Base-by-base conservation (phyloP, 371 early-diverging fungal species). In the Apophysomyces variabilis region DNA sequence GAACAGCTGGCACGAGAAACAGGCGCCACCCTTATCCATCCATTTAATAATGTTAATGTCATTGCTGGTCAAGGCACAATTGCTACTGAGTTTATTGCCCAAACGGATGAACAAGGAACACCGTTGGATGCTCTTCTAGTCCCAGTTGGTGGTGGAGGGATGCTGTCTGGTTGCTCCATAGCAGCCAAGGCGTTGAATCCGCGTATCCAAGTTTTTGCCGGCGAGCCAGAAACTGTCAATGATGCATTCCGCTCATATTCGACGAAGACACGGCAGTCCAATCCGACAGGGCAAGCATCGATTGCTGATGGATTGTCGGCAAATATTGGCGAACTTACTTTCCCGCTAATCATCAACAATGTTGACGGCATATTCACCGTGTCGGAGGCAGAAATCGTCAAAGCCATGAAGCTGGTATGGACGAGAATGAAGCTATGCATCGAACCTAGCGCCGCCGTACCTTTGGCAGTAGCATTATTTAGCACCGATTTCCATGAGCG, bases 41-140 rank as follows among this genome's bases (percentile, higher is more conserved):
- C 85, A 14, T 83, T 67, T 60, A 74, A 85, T 12, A 72, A 85
- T 32, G 70, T 71, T 1, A 39, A 79, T 62, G 77, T 88, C 8
- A 89, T 89, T 57, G 84, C 87, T 21, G 89, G 89, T 6, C 87
- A 89, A 60, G 89, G 87, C 18, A 89, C 89, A 2, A 74, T 85
- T 21, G 79, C 72, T 38, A 57, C 85, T 16, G 88, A 87, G 60
- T 58, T 83, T 5, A 41, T 87, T 9, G 59, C 68, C 3, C 88
- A 89, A 65, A 70, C 74, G 3, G 61, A 69, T 7, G 72, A 74
- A 36, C 69, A 73, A 37, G 68, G 69, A 3, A 56, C 36, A 4
- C 54, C 57, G 14, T 65, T 87, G 26, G 88, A 89, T 67, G 78
- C 77, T 9, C 63, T 87, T 7, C 66, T 89, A 38, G 69, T 85